Evolutionary conservation across 2,329 filamentous ascomycete genomes (phyloP).

Genomic region (Clarireedia monteithiana): DNA sequence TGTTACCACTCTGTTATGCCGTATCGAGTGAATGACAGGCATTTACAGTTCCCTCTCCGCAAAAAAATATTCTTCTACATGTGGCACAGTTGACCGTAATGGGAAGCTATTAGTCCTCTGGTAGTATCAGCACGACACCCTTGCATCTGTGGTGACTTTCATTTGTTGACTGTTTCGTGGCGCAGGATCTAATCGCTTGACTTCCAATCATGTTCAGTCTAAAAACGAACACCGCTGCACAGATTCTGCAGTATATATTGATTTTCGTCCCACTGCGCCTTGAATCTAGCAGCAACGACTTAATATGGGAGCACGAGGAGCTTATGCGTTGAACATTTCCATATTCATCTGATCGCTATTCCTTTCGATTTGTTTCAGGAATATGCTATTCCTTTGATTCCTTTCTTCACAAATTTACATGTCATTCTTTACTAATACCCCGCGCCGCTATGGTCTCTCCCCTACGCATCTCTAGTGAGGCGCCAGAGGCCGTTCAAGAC

Average conservation of each 20-base stretch:
- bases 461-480: slow-evolving; percentile 7
- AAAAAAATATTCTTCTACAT: too few relatives aligned
- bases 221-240: slow-evolving; percentile 4
- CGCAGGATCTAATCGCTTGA: background rate
- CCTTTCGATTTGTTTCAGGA: background rate
- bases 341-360: background rate
- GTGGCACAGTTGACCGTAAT: too few relatives aligned
- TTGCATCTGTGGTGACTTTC: background rate
- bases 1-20: too few relatives aligned
- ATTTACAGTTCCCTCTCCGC: too few relatives aligned
- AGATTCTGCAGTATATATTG: slow-evolving; percentile 4
- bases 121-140: background rate
- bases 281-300: background rate
- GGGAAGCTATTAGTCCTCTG: background rate
- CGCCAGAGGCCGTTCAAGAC: slow-evolving; percentile 2
- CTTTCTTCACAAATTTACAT: background rate
- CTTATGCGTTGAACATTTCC: background rate
- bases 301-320: background rate
- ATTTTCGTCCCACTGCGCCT: slow-evolving; percentile 7
- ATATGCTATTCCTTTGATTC: slow-evolving; percentile 2
- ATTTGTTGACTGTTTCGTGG: background rate
- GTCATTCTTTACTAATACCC: background rate
- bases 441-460: background rate
- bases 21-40: too few relatives aligned
- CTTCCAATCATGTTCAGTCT: slow-evolving; percentile 2